These are phyloP conservation scores for Salix exigua DNA, from an alignment of 345 rosid species.

Conservation along the genomic window DNA sequence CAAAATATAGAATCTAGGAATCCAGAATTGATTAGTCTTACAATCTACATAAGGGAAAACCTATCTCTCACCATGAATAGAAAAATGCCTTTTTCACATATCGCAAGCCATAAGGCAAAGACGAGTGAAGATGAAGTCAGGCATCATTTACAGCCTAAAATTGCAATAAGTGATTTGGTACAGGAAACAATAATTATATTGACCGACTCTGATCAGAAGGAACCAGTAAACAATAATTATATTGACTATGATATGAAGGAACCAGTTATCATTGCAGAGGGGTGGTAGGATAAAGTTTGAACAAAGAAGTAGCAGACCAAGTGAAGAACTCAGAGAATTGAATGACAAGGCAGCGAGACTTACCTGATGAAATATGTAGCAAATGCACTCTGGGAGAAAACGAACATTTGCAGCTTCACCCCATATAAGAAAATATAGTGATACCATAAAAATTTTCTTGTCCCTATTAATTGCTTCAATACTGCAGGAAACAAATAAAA, in stretches of 20 bases:
- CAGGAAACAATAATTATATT: not conserved
- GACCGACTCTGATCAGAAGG: not conserved
- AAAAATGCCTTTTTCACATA: no score
- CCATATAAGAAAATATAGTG: slow-evolving; percentile 92
- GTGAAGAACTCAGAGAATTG: not conserved
- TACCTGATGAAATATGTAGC: slow-evolving; percentile 95
- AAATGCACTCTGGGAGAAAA: slow-evolving; percentile 95
- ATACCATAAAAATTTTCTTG: slow-evolving; percentile 85
- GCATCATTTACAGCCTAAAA: not conserved
- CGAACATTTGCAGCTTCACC: slow-evolving; percentile 99
- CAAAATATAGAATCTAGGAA: no score
- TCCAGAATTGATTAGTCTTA: no score
- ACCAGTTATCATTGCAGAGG: no score
- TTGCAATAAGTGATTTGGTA: not conserved
- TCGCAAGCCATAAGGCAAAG: not conserved
- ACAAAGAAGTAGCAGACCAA: not conserved
- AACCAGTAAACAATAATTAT: not conserved
- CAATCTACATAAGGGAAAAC: no score
- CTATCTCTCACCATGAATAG: no score
- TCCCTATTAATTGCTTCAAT: slow-evolving; percentile 82
- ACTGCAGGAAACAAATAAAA: slow-evolving; percentile 35
- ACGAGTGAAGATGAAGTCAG: not conserved
- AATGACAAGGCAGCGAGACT: slow-evolving; percentile 24
- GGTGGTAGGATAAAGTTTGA: not conserved
- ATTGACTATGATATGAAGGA: not conserved